A percentile compares a stretch with the other conserved stretches of the same genome.
Conservation (phyloP, 192 early-diverging fungal genomes). For the Coemansia sp. region DNA sequence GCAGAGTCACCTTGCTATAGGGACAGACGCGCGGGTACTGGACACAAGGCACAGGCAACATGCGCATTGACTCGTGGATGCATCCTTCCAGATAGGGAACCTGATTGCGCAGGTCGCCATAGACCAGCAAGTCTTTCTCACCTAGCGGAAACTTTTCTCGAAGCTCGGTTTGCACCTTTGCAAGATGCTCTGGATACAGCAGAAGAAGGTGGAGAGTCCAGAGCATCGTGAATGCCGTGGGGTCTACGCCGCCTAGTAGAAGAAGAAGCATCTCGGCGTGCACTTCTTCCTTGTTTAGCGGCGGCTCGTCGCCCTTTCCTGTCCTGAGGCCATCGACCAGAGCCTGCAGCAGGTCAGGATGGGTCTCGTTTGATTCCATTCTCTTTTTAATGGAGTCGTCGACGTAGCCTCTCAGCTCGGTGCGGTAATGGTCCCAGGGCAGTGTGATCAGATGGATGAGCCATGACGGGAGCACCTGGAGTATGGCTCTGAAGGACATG, state of each 20-base stretch:
- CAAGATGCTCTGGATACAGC: slow-evolving; percentile 22
- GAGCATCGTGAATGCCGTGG: slow-evolving; percentile 31
- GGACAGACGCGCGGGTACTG: slow-evolving; percentile 20
- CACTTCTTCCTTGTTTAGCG: slow-evolving; percentile 15
- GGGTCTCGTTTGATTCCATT: neutral
- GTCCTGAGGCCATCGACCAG: slow-evolving; percentile 31
- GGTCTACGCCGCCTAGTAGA: slow-evolving; percentile 29
- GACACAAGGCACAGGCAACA: slow-evolving; percentile 21
- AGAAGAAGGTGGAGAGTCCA: slow-evolving; percentile 36
- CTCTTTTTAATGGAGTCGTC: slow-evolving; percentile 15
- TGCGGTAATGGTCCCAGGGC: slow-evolving; percentile 25
- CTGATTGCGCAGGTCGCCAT: neutral
- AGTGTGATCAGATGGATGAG: slow-evolving; percentile 12
- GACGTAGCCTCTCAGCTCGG: slow-evolving; percentile 11
- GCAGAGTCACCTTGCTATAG: neutral
- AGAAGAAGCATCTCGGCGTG: slow-evolving; percentile 26
- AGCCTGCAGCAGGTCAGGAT: slow-evolving; percentile 26
- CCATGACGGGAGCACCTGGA: slow-evolving; percentile 14
- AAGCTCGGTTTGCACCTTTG: slow-evolving; percentile 4
- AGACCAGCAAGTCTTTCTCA: neutral
- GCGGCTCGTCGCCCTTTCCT: slow-evolving; percentile 2
- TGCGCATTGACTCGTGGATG: slow-evolving; percentile 31
- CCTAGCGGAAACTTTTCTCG: slow-evolving; percentile 5
- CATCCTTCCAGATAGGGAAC: slow-evolving; percentile 36
- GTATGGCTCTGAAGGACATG: slow-evolving; percentile 21